Evolutionary conservation across 352 stramenopile species (phyloP), one percentile per base, ranked within the genome.

Genomic region (Globisporangium paddicum): DNA sequence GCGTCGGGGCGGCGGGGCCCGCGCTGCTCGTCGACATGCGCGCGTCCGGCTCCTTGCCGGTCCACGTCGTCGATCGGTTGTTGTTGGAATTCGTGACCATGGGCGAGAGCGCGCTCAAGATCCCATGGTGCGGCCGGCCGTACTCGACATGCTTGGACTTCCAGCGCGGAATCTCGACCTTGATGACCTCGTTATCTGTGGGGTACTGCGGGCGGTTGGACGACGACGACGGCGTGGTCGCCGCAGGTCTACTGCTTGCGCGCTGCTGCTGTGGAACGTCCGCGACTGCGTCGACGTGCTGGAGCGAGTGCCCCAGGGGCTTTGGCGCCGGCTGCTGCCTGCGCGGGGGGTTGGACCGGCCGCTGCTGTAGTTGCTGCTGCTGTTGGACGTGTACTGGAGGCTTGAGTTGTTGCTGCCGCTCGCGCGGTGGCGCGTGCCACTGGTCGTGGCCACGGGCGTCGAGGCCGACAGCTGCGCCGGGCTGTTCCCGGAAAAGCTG

Each of bases 81-180:
- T 66, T 62, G 7, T 55, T 49, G 3, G 59, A 62, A 1, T 37
- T 55, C 13, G 53, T 37, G 14, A 67, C 56, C 63, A 73, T 71
- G 23, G 67, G 59, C 5, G 55, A 67, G 18, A 73, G 67, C 6
- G 71, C 75, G 38, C 73, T 82, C 19, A 69, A 21, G 32, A 68
- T 52, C 16, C 60, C 59, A 55, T 59, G 63, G 50, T 53, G 66
- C 30, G 52, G 35, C 8, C 55, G 26, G 21, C 76, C 49, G 38
- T 75, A 69, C 18, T 67, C 77, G 46, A 83, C 58, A 44, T 87
- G 73, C 55, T 73, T 83, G 37, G 75, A 82, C 46, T 85, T 69
- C 82, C 82, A 91, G 14, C 67, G 63, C 7, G 82, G 82, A 58
- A 91, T 91, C 60, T 91, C 82, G 46, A 91, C 79, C 44, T 84